Percentiles rank a stretch among this genome's conserved stretches.
Evolutionary conservation across 2,329 filamentous ascomycete species (phyloP).

Genomic region (Purpureocillium lavendulum): DNA sequence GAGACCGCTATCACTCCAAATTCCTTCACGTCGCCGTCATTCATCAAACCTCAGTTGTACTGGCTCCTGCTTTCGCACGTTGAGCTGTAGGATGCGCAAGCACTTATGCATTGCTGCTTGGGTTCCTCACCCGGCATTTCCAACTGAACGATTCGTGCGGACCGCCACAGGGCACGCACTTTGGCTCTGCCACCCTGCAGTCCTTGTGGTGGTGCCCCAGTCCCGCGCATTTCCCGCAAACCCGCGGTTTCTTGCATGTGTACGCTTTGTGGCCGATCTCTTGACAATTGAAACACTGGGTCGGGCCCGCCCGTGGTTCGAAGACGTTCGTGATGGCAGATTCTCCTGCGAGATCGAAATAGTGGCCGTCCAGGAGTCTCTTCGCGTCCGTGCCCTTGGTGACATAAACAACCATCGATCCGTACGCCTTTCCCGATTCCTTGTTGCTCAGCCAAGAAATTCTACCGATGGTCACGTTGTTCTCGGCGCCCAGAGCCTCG

Average conservation of each 20-base stretch:
- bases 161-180: background rate
- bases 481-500: background rate
- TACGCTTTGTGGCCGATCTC: background rate
- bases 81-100: background rate
- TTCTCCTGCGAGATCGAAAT: background rate
- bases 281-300: too few species aligned
- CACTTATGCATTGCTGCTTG: background rate
- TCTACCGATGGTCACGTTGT: background rate
- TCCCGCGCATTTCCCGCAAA: background rate
- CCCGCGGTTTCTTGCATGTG: background rate
- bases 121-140: background rate
- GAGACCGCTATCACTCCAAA: conserved; percentile 2
- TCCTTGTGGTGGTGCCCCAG: too few species aligned
- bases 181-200: background rate
- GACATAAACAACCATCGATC: background rate
- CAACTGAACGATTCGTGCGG: background rate
- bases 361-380: background rate
- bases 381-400: background rate
- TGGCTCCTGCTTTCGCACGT: background rate
- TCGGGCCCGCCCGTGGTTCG: too few species aligned
- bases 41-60: background rate
- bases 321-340: too few species aligned
- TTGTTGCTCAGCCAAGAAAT: background rate
- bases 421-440: conserved; percentile 1
- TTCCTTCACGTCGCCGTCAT: background rate